Conservation (phyloP, 176 grass and related monocot species). For the Oryza nivara region DNA sequence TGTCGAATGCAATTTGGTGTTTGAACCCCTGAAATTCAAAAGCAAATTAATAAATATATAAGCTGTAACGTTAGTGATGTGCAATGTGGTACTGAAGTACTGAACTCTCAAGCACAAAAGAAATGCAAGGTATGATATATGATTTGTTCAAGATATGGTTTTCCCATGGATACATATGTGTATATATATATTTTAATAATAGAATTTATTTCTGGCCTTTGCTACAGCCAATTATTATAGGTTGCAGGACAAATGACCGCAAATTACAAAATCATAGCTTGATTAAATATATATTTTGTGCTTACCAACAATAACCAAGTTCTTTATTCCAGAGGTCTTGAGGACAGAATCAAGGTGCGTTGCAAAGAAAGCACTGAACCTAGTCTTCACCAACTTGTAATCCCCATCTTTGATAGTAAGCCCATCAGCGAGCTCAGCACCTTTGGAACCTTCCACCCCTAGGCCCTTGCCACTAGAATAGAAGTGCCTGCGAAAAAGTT, state of each 20-base stretch:
- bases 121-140: not conserved
- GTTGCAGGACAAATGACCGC: no score
- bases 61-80: not conserved
- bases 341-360: slow-evolving; percentile 84
- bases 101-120: not conserved
- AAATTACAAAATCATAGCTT: no score
- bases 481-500: slow-evolving; percentile 71
- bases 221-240: no score
- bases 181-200: no score
- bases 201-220: no score
- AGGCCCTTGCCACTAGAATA: slow-evolving; percentile 76
- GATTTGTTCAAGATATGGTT: no score
- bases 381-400: slow-evolving; percentile 93
- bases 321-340: slow-evolving; percentile 67
- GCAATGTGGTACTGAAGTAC: not conserved
- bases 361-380: slow-evolving; percentile 89
- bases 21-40: slow-evolving; percentile 65
- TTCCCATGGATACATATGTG: not conserved
- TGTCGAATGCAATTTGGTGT: slow-evolving; percentile 93
- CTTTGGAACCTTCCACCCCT: slow-evolving; percentile 63
- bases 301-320: slow-evolving; percentile 79
- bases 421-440: slow-evolving; percentile 70
- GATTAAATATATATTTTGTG: not conserved
- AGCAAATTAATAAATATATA: slow-evolving; percentile 7
- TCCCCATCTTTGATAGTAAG: slow-evolving; percentile 75